Base-by-base conservation (phyloP, 2,329 filamentous ascomycete genomes). In the Magnaporthiopsis incrustans region DNA sequence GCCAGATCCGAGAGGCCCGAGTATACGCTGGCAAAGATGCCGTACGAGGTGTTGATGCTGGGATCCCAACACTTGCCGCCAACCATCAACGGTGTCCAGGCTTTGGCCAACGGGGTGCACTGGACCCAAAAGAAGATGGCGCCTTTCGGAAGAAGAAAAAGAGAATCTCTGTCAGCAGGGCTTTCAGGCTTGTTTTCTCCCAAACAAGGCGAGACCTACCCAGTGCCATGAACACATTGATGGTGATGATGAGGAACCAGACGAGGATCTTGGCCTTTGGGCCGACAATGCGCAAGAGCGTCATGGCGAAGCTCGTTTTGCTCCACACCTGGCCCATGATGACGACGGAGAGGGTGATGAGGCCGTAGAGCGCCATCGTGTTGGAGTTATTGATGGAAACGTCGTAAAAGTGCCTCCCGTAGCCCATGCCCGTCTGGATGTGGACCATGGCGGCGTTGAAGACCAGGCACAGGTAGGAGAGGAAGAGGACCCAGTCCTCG, bases 231-330 rank as follows among this genome's bases (percentile, higher is more conserved):
- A 35, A n/a, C 4, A 57, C 27, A n/a, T 57, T 63, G n/a, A 33
- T 57, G 32, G 33, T 32, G 10, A 63, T 30, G 10, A 63, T 63
- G 32, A 57, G 22, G 11, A 58, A 25, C 61, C 58, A 53, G 8
- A 53, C 58, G 75, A 64, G 35, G 71, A 65, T 59, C 60, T 66
- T 53, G 68, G 70, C n/a, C 70, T 64, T 67, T 70, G 68, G 32
- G 72, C 69, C 44, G 65, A 67, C 26, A 71, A 76, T 68, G 7
- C 74, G 70, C 33, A 77, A 70, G 56, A 77, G 69, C 7, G 74
- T 76, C 26, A 77, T 66, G 12, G 70, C 75, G 63, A 77, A 76
- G 1, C 75, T 76, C 0, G 75, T 76, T 67, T 78, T 78, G 68
- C 74, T 75, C 66, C 70, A 70, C 1, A 70, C 69, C 15, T 74